Evolutionary conservation across 495 filamentous ascomycete species (phyloP), one percentile per base, ranked within the genome.

Genomic region (Penicillium tannophilum): DNA sequence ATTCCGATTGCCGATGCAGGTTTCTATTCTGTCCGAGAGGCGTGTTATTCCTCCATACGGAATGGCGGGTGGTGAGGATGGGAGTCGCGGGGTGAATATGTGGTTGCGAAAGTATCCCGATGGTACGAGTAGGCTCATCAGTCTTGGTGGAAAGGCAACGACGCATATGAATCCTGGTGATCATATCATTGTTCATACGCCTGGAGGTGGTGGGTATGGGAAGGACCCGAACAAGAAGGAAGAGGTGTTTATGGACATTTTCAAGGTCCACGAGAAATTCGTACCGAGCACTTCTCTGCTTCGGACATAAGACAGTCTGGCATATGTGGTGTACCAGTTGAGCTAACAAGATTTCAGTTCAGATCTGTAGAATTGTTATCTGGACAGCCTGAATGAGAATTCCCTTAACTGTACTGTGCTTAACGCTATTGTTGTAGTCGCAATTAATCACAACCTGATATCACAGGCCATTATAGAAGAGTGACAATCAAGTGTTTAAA

Each of bases 21-120:
- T 92, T 4, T 89, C 85, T 12, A 95, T 97, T 55, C 72, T 97
- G 30, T 88, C 84, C 50, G 93, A 97, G 70, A 75, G 93, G 28
- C 75, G 93, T 16, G 89, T 93, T 0, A 91, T 90, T 64, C 81
- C 84, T 31, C 93, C 93, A 6, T 97, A 96, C 68, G 93, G 92
- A 0, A 79, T 96, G 59, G 84, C 79, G 11, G 92, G 92, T 8
- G 92, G 92, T 1, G 88, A 85, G 63, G 88, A 92, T 50, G 92
- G 60, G 2, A 7, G 54, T 20, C 54, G 60, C 0, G 69, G 69
- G 14, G 45, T 44, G 47, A 72, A 72, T 55, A 47, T 52, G 28
- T 66, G 63, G 63, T 83, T 92, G 19, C 68, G 89, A 33, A 85
- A 81, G 39, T 24, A 31, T 58, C 59, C 48, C 19, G 54, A 23